Base-by-base conservation (phyloP, 495 filamentous ascomycete genomes). In the Parathielavia appendiculata region DNA sequence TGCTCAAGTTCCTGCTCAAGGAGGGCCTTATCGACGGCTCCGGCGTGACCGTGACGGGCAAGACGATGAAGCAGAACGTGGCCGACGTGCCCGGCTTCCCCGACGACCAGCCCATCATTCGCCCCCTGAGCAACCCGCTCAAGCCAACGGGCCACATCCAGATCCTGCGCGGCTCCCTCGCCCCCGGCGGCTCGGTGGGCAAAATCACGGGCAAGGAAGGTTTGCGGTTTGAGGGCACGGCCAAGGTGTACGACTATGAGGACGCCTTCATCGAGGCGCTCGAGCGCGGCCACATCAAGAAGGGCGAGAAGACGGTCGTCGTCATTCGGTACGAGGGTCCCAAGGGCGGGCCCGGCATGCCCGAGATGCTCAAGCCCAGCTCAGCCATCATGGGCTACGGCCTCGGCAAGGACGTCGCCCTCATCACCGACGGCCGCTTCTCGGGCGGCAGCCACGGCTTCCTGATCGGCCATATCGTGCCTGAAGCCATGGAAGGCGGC, bases 171-270 rank as follows among this genome's bases (percentile, higher is more conserved):
- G 93, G 93, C 36, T 87, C 86, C 7, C 81, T 98, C 30, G 90
- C 93, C 2, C 93, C 93, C 1, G 93, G 88, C 58, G 93, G 93
- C 51, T 88, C 83, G 61, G 93, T 98, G 14, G 93, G 92, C 60
- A 98, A 98, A 79, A 98, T 98, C 73, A 98, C 93, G 10, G 93
- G 93, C 59, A 98, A 98, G 75, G 93, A 98, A 71, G 93, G 93
- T 20, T 80, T 86, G n/a, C 72, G 77, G 10, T 98, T 98, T 76
- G 86, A 80, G 17, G 93, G 93, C 55, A 91, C 84, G 63, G 93
- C 93, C 36, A 87, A 85, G 60, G 89, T 89, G 64, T 98, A 90
- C 75, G 86, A 98, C 71, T 80, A 80, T 59, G 90, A 95, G 72
- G 87, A 92, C 57, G 82, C 81, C 70, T 91, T 95, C 74, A 84